These are phyloP conservation scores for Cadophora malorum DNA, from an alignment of 2,329 filamentous ascomycete genomes.

Conservation along the genomic window DNA sequence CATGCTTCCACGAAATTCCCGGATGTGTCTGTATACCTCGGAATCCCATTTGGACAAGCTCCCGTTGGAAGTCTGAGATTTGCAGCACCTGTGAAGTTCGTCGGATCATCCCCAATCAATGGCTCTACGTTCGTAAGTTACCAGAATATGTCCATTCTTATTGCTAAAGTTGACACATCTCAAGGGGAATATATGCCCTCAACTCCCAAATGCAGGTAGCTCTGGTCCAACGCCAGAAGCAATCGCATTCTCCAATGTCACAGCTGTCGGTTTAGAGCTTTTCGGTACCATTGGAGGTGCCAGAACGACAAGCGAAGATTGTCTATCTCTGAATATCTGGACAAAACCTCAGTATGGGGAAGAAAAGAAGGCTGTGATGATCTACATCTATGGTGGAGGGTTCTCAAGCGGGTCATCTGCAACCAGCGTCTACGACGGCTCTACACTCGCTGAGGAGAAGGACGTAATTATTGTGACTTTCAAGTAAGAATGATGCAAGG, in stretches of 20 bases:
- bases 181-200: conserved; percentile 19
- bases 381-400: conserved; percentile 53
- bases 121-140: conserved; percentile 34
- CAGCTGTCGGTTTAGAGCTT: conserved; percentile 31
- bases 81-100: conserved; percentile 42
- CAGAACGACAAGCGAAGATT: conserved; percentile 45
- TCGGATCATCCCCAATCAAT: conserved; percentile 28
- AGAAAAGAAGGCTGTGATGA: conserved; percentile 49
- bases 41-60: conserved; percentile 49
- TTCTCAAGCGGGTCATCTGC: conserved; percentile 49
- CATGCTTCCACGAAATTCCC: conserved; percentile 23
- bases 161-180: not conserved
- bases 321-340: conserved; percentile 48
- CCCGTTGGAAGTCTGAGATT: conserved; percentile 49
- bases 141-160: not conserved
- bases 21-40: conserved; percentile 46
- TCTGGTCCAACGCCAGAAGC: conserved; percentile 22
- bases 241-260: conserved; percentile 34
- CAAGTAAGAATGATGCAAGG: conserved; percentile 47
- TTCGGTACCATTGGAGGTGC: conserved; percentile 9
- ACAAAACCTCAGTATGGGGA: conserved; percentile 41
- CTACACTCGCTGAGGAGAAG: conserved; percentile 49
- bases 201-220: conserved; percentile 12
- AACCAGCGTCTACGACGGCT: conserved; percentile 49
- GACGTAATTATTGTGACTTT: conserved; percentile 53